These are phyloP conservation scores for Tieghemostelium lacteum DNA, from an alignment of 78 protist genomes.

Conservation along the genomic window DNA sequence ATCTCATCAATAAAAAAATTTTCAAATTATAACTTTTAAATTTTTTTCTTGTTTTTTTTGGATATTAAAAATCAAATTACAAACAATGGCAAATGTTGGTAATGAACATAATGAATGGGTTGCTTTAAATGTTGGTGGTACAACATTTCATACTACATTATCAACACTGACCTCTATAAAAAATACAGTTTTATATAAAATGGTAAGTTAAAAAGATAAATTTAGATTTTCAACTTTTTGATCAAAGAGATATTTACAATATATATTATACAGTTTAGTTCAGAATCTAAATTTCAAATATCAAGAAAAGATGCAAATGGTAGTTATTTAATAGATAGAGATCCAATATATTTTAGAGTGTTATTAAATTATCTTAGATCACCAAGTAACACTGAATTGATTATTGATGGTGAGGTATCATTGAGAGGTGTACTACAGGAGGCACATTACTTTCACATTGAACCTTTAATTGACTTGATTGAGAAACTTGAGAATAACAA, in stretches of 20 bases:
- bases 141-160: constrained; percentile 46
- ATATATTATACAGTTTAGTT: constrained; percentile 43
- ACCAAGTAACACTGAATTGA: not conserved
- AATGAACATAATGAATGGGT: constrained; percentile 79
- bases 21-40: no score
- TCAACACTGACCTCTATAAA: constrained; percentile 38
- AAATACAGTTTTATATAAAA: constrained; percentile 62
- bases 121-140: constrained; percentile 76
- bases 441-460: constrained; percentile 59
- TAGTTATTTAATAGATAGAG: constrained; percentile 40
- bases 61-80: no score
- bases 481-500: not conserved
- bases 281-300: not conserved
- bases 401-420: constrained; percentile 53
- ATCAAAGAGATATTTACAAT: no score
- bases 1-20: no score
- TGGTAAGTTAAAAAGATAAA: no score
- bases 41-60: no score
- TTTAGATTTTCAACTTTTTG: no score
- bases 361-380: constrained; percentile 54
- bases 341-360: constrained; percentile 70
- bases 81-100: no score
- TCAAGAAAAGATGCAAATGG: constrained; percentile 54
- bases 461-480: constrained; percentile 6
- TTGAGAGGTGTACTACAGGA: constrained; percentile 59